Evolutionary conservation across 225 moss, liverwort and hornwort genomes (phyloP).

Genomic region (Asterella californica): DNA sequence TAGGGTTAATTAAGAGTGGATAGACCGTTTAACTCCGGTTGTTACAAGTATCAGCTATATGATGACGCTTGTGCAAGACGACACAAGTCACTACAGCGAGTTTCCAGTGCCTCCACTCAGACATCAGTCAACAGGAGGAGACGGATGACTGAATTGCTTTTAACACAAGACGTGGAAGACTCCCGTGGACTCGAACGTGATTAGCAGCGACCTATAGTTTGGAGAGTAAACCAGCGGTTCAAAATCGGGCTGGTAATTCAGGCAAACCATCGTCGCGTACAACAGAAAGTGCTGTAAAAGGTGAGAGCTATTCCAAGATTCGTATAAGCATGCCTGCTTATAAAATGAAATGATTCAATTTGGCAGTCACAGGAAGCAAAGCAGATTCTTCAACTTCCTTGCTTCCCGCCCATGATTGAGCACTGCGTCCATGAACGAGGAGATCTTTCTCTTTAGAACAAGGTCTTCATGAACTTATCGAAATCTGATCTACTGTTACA

Average conservation of each 20-base stretch:
- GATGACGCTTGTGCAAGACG: constrained; percentile 3
- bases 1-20: too few relatives aligned
- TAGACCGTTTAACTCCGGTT: too few relatives aligned
- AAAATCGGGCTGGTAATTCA: not conserved
- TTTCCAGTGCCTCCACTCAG: too few relatives aligned
- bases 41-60: not conserved
- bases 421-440: not conserved
- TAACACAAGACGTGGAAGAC: not conserved
- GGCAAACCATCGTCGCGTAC: too few relatives aligned
- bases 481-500: not conserved
- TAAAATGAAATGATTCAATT: not conserved
- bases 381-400: too few relatives aligned
- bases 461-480: not conserved
- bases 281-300: not conserved
- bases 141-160: not conserved
- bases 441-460: not conserved
- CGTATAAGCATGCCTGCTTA: not conserved
- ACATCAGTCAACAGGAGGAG: constrained; percentile 6
- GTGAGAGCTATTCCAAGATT: not conserved
- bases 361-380: not conserved
- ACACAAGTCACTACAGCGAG: not conserved
- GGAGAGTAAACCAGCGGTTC: not conserved
- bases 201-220: not conserved
- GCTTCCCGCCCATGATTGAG: not conserved
- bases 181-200: not conserved